Evolutionary conservation across 2,329 filamentous ascomycete species (phyloP), one percentile per base, ranked within the genome.

Genomic region (Trichocomaceae sp.): DNA sequence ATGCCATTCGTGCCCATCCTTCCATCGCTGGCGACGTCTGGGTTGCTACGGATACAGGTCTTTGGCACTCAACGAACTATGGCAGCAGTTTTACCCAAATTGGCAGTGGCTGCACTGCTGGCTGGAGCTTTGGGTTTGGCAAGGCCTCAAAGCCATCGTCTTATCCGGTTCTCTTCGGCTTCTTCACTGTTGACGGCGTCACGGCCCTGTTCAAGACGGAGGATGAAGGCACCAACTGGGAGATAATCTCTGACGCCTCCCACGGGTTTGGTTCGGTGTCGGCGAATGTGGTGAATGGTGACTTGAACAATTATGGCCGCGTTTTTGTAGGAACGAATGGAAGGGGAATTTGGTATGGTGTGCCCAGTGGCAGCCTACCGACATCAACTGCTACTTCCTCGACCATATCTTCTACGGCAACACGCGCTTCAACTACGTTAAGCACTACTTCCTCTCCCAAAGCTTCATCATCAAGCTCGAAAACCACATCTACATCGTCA

Each of bases 11-110:
- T 22, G 60, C 52, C 19, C 59, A 63, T 31, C 62, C 62, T 20
- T 58, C 58, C 9, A 33, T 62, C 9, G 62, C 62, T 0, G 62
- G 62, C 6, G 62, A 63, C 12, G 54, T 63, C 41, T 63, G 61
- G 62, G 61, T 55, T 17, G 52, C 58, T 3, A 82, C 80, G 0
- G 72, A 82, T 52, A 67, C 62, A 0, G 81, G 81, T 5, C 66
- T 84, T 47, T 83, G 79, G 69, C 75, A 75, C 60, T 80, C 77
- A 9, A 77, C 74, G 5, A 65, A 83, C 63, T 80, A 69, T 35
- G 81, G 79, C 5, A 63, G 66, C 3, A 73, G 72, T 1, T 83
- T 82, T 59, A 69, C 72, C 0, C 64, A 72, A 23, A 61, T 74
- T 13, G 52, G 49, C 7, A 52, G 60, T 39, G 50, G 58, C 13